Evolutionary conservation across 2,329 filamentous ascomycete species (phyloP), one percentile per base, ranked within the genome.

Genomic region (Xylaria sp.): DNA sequence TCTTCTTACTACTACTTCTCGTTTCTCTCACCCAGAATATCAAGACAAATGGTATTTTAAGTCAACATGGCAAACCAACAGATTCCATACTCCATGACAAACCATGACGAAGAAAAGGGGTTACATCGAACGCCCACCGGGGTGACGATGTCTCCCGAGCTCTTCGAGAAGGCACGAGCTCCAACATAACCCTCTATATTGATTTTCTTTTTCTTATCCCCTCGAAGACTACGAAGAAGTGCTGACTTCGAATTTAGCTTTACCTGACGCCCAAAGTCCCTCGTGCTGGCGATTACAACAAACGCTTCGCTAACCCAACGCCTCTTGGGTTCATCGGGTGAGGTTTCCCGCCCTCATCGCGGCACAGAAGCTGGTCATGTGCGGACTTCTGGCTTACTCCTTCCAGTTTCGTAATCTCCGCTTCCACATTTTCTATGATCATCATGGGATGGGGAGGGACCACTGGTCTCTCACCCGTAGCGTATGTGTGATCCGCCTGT

Each of bases 371-470:
- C 16, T 4, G 3, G 18, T 4, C 32, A 35, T n/a, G 6, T 23
- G 42, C 18, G 9, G 55, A 48, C 53, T 35, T 8, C 32, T 10
- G 0, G 32, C 61, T 69, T 6, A 18, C 58, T 54, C 5, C 10
- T 37, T 29, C 35, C 60, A 81, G 79, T 16, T 81, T 81, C 63
- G 79, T 80, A 9, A 80, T 81, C 25, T 78, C 79, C 1, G 78
- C 79, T 0, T 80, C 77, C 18, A 80, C 80, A 1, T 81, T 81
- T 60, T 74, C 76, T 5, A 80, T 80, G 73, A 71, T 78, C 18
- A 70, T 78, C 27, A 81, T 81, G 80, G 79, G 79, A 44, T 81
- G 79, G 78, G 80, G 78, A 66, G 80, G 79, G 29, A 78, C 79
- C 0, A 18, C 68, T 10, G 78, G 78, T 0, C 63, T 80, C 47